Percentiles rank a stretch among this genome's conserved stretches.
Evolutionary conservation across 495 filamentous ascomycete species (phyloP).

Genomic region (Penicillium diatomitis): DNA sequence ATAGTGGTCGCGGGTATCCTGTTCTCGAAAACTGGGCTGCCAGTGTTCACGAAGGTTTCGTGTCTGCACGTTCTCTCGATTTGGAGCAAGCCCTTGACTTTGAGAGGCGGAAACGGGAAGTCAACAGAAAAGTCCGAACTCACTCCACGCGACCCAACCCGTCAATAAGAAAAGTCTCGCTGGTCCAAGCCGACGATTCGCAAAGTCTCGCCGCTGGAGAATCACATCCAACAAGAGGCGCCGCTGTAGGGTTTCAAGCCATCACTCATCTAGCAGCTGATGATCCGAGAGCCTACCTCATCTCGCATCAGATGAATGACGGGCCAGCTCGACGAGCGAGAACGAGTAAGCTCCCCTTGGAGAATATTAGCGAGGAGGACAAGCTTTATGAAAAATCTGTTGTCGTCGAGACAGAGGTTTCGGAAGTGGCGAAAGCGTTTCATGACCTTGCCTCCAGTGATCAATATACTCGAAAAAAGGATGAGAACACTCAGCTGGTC

Average conservation of each 20-base stretch:
- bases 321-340: conserved; percentile 16
- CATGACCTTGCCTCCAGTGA: conserved; percentile 4
- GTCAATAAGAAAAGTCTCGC: no score
- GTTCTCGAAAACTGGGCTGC: conserved; percentile 36
- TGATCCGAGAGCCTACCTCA: conserved; percentile 33
- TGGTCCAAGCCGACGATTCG: no score
- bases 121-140: conserved; percentile 19
- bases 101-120: conserved; percentile 33
- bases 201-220: no score
- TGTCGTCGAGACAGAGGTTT: conserved; percentile 3
- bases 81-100: conserved; percentile 34
- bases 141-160: conserved; percentile 3
- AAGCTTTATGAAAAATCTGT: conserved; percentile 20
- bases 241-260: no score
- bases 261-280: no score
- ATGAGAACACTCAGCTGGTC: not conserved
- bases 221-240: no score
- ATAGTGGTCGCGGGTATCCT: conserved; percentile 23
- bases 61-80: conserved; percentile 8
- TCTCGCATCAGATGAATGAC: conserved; percentile 12
- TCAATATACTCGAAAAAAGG: conserved; percentile 14
- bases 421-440: conserved; percentile 1
- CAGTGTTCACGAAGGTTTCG: conserved; percentile 20
- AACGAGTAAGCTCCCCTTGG: conserved; percentile 24
- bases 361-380: conserved; percentile 25